These are phyloP conservation scores for Apiospora phragmitis DNA, from an alignment of 2,329 filamentous ascomycete genomes.

Conservation along the genomic window DNA sequence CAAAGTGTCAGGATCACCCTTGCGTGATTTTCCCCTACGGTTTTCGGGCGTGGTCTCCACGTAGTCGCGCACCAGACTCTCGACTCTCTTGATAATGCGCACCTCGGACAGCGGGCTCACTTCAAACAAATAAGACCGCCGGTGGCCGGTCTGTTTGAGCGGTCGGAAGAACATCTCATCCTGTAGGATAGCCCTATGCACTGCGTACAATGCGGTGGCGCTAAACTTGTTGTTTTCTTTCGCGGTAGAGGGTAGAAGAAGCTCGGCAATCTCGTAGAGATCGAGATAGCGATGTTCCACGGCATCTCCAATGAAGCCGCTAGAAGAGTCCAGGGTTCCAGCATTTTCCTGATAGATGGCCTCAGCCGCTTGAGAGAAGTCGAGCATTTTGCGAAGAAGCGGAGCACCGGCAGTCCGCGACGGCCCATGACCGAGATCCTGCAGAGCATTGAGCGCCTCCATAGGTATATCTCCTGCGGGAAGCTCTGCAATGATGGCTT, in stretches of 20 bases:
- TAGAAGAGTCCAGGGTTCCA: slow-evolving; percentile 47
- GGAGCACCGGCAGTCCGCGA: slow-evolving; percentile 41
- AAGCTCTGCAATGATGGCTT: slow-evolving; percentile 40
- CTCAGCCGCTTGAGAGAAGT: slow-evolving; percentile 45
- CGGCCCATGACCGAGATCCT: slow-evolving; percentile 41
- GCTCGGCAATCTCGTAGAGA: slow-evolving; percentile 50
- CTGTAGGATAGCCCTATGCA: slow-evolving; percentile 63
- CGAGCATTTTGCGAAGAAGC: slow-evolving; percentile 49
- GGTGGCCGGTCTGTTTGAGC: slow-evolving; percentile 47
- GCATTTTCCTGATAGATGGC: slow-evolving; percentile 49
- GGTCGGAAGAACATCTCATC: slow-evolving; percentile 63
- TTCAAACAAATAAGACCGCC: slow-evolving; percentile 60
- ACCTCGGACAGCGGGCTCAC: slow-evolving; percentile 59
- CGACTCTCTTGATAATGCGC: slow-evolving; percentile 48
- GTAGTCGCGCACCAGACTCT: slow-evolving; percentile 54
- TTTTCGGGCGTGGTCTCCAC: slow-evolving; percentile 37
- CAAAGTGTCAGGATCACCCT: slow-evolving; percentile 25
- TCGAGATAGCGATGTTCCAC: slow-evolving; percentile 45
- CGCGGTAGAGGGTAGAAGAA: slow-evolving; percentile 39
- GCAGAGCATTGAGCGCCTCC: slow-evolving; percentile 36
- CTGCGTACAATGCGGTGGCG: slow-evolving; percentile 62
- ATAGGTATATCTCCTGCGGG: slow-evolving; percentile 30
- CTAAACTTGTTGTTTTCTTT: slow-evolving; percentile 41
- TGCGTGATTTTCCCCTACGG: background rate
- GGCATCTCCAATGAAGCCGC: slow-evolving; percentile 38